These are phyloP conservation scores for Penicillium sp. DNA, from an alignment of 2,329 filamentous ascomycete genomes.

Conservation along the genomic window DNA sequence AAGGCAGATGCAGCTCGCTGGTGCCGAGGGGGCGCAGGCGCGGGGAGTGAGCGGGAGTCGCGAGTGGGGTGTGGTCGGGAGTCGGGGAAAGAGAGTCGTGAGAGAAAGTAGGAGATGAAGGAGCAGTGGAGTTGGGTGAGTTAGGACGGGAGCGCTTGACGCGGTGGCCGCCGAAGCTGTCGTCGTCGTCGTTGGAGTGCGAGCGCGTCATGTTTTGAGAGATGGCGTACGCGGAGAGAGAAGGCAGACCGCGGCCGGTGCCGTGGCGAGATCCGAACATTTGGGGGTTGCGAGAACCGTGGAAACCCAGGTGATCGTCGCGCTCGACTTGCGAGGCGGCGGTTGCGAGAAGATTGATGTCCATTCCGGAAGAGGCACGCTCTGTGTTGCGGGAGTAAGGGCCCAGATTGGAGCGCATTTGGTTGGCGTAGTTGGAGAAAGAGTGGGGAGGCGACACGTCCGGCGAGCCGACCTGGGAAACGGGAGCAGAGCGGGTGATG, in stretches of 20 bases:
- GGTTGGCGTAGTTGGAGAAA: constrained; percentile 65
- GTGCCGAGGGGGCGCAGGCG: constrained; percentile 76
- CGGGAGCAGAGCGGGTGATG: constrained; percentile 84
- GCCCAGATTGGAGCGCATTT: constrained; percentile 59
- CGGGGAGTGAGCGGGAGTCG: constrained; percentile 92
- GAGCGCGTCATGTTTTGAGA: constrained; percentile 86
- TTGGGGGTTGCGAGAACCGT: constrained; percentile 47
- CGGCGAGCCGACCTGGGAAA: constrained; percentile 84
- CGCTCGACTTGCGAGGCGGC: constrained; percentile 68
- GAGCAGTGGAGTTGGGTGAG: constrained; percentile 92
- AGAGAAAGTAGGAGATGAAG: constrained; percentile 93
- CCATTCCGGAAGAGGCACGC: constrained; percentile 53
- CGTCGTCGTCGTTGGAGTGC: constrained; percentile 74
- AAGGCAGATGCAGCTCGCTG: constrained; percentile 78
- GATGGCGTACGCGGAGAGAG: constrained; percentile 73
- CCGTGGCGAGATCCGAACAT: constrained; percentile 50
- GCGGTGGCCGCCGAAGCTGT: constrained; percentile 68
- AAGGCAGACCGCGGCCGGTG: constrained; percentile 64
- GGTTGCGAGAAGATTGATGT: constrained; percentile 71
- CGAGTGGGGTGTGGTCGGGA: constrained; percentile 96
- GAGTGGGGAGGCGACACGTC: constrained; percentile 95
- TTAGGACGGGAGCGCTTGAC: constrained; percentile 89
- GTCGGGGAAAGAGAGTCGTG: constrained; percentile 95
- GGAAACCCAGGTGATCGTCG: constrained; percentile 53
- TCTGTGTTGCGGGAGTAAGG: constrained; percentile 55